These are phyloP conservation scores for Diaporthe capsici DNA, from an alignment of 2,329 filamentous ascomycete species.

Conservation along the genomic window DNA sequence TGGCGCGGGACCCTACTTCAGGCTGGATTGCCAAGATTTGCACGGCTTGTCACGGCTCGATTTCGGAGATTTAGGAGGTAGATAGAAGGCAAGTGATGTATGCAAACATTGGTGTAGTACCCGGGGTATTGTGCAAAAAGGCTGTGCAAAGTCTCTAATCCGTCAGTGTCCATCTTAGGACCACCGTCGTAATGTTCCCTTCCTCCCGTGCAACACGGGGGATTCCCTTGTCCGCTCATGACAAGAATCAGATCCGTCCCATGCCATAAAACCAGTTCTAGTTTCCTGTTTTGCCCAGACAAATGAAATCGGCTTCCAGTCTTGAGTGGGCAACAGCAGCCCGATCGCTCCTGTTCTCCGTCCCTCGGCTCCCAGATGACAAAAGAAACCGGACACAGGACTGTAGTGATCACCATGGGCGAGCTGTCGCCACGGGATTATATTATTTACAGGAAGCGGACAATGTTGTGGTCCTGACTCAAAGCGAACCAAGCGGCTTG, in stretches of 20 bases:
- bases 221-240: slow-evolving; percentile 16
- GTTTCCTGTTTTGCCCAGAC: slow-evolving; percentile 20
- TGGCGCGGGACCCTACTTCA: not conserved
- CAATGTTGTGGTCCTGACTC: not conserved
- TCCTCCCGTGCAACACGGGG: not conserved
- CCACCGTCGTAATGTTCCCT: not conserved
- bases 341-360: not conserved
- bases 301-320: slow-evolving; percentile 22
- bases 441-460: slow-evolving; percentile 23
- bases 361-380: not conserved
- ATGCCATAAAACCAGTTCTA: slow-evolving; percentile 1
- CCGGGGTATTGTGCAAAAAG: slow-evolving; percentile 41
- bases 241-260: slow-evolving; percentile 16
- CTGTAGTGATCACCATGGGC: not conserved
- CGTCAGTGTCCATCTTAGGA: slow-evolving; percentile 10
- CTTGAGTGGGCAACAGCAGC: not conserved
- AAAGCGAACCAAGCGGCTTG: slow-evolving; percentile 57
- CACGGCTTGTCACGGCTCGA: not conserved
- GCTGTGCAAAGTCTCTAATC: slow-evolving; percentile 25
- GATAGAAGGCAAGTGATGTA: slow-evolving; percentile 26
- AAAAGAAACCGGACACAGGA: not conserved
- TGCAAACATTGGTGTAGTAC: slow-evolving; percentile 39
- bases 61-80: not conserved
- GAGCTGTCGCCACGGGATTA: not conserved
- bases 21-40: no score